Evolutionary conservation across 2,329 filamentous ascomycete genomes (phyloP), one percentile per base, ranked within the genome.

Genomic region (Exophiala viscosa): DNA sequence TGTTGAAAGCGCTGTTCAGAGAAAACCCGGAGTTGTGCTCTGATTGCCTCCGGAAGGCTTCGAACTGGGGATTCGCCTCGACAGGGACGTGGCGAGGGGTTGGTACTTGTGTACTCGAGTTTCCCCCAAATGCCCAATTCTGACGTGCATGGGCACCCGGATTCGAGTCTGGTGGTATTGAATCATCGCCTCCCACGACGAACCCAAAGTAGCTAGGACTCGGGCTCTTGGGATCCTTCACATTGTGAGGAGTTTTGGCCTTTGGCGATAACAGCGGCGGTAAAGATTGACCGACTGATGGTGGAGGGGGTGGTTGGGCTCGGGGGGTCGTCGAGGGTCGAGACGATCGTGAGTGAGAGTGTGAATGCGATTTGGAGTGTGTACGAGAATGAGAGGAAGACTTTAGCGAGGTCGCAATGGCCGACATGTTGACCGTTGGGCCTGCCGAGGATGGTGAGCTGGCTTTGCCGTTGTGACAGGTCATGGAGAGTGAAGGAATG

Each of bases 161-260:
- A 57, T 71, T 74, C 2, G 85, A 86, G 48, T 85, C 84, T 56
- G 84, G 79, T 18, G 80, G 76, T 56, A 88, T 83, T 50, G 71
- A 76, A 41, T 73, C 70, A 15, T 81, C 68, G 53, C 61, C 65
- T 39, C 90, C 84, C 57, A 88, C 73, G 28, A 84, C 76, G 54
- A 95, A 81, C 50, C 87, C 88, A 67, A 96, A 96, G 70, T 96
- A 96, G 67, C 91, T 95, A 10, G 90, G 88, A 66, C 88, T 92
- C 18, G 78, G 68, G 15, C 69, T 65, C 45, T 65, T 62, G 39
- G 59, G 58, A 60, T 67, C 60, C 56, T 57, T 54, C 23, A 55
- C 48, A 18, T 49, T 32, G 31, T 62, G 60, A 8, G 83, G 73
- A 1, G 79, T 72, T 57, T 77, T 74, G 13, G 65, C 65, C 36